Evolutionary conservation across 2,329 filamentous ascomycete species (phyloP), one percentile per base, ranked within the genome.

Genomic region (Ascochyta lentis): DNA sequence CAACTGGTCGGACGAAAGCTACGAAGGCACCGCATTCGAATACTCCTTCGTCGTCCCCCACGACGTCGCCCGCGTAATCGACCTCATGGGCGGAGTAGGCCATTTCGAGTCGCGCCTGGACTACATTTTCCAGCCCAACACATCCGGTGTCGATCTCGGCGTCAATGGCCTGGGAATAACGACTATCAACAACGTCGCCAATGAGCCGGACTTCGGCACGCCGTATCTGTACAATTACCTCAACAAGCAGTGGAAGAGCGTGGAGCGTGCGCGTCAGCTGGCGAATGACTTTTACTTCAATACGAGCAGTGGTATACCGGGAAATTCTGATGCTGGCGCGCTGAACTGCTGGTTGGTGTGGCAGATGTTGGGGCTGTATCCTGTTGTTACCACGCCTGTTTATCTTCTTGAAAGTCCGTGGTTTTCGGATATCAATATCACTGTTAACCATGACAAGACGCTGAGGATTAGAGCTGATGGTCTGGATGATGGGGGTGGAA

Each of bases 291-390:
- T 78, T 57, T 80, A 79, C 62, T 73, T 70, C 54, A 75, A 76
- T 44, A 64, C 61, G 0, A 68, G 67, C 0, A 72, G 74, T 29
- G 79, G 79, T 0, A 76, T 80, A 1, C 79, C 79, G 0, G 79
- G 79, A 0, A 81, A 81, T 48, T 78, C 73, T 8, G 79, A 81
- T 59, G 77, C 76, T 1, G 79, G 80, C 0, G 80, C 80, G 1
- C 66, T 83, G 59, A 80, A 81, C 39, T 80, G 77, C 40, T 83
- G 80, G 81, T 68, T 83, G 3, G 60, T 83, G 0, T 83, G 79
- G 77, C 77, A 81, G 53, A 78, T 83, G 67, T 59, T 83, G 0
- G 81, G 81, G 0, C 59, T 82, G 9, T 82, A 81, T 59, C 80
- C 80, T 0, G 70, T 82, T 2, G 78, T 80, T 23, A 80, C 79